These are phyloP conservation scores for Rhizophagus sp. DNA, from an alignment of 192 early-diverging fungal genomes.

Conservation along the genomic window DNA sequence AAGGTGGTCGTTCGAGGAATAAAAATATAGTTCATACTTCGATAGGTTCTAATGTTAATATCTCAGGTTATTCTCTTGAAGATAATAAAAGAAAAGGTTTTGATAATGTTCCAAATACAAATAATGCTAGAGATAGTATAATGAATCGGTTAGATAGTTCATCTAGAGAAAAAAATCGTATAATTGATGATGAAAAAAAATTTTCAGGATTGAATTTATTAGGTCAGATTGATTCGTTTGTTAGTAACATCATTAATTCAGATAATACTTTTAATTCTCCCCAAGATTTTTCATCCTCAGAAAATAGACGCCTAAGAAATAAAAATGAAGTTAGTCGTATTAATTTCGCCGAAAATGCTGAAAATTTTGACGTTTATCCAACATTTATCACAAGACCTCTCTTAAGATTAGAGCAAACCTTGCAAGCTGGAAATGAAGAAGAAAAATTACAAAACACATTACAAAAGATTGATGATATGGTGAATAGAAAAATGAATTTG, in stretches of 20 bases:
- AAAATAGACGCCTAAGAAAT: neutral
- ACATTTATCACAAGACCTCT: neutral
- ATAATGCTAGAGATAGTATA: neutral
- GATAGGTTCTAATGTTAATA: no score
- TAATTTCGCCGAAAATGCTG: neutral
- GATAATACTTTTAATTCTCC: neutral
- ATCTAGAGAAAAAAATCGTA: neutral
- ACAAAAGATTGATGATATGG: neutral
- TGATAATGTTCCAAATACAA: no score
- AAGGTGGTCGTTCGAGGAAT: no score
- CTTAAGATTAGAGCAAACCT: neutral
- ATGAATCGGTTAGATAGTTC: neutral
- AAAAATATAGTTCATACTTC: no score
- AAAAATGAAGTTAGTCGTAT: neutral
- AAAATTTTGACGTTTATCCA: neutral
- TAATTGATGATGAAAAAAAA: neutral
- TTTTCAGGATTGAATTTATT: neutral
- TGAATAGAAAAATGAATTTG: neutral
- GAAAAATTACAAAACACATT: neutral
- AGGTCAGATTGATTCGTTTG: neutral
- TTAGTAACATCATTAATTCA: neutral
- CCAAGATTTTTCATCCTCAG: neutral
- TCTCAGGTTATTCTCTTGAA: no score
- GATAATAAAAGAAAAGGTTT: no score
- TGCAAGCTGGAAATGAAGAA: neutral